Percentiles rank a stretch among this genome's conserved stretches.
Evolutionary conservation across 495 filamentous ascomycete genomes (phyloP).

Genomic region (Friedmanniomyces endolithicus): DNA sequence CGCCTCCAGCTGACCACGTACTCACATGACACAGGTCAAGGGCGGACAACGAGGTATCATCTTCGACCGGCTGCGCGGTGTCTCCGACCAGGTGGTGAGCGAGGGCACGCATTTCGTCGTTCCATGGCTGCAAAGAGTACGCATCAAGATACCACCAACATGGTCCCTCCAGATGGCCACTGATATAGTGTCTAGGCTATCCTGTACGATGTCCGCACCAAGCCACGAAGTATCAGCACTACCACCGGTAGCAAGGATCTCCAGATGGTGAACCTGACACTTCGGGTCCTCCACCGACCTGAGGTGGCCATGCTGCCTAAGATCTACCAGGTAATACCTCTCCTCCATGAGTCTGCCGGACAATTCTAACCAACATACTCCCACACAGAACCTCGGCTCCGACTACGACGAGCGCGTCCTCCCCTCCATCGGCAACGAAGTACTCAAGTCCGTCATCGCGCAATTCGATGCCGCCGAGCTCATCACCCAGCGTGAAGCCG

Average conservation of each 20-base stretch:
- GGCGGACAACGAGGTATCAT: conserved; percentile 43
- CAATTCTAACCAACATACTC: conserved; percentile 28
- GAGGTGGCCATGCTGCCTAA: conserved; percentile 85
- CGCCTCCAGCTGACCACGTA: too few relatives aligned
- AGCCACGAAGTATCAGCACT: conserved; percentile 93
- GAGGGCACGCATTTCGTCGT: conserved; percentile 96
- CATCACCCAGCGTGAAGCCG: conserved; percentile 96
- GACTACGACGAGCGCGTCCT: conserved; percentile 99
- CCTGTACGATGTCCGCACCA: conserved; percentile 94
- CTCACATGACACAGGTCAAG: background rate
- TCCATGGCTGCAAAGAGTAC: conserved; percentile 75
- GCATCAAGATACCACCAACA: background rate
- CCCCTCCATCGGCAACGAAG: conserved; percentile 99
- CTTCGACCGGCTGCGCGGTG: conserved; percentile 88
- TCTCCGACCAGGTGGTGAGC: conserved; percentile 82
- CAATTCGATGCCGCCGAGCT: conserved; percentile 99
- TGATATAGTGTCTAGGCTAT: conserved; percentile 40
- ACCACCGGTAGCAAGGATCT: conserved; percentile 97
- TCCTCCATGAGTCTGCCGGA: background rate
- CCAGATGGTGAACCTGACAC: conserved; percentile 98
- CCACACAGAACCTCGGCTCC: conserved; percentile 54
- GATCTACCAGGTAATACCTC: conserved; percentile 80
- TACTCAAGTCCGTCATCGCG: conserved; percentile 96
- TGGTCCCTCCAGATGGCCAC: background rate
- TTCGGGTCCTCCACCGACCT: conserved; percentile 88